Evolutionary conservation across 2,329 filamentous ascomycete genomes (phyloP).

Genomic region (Trichophyton rubrum): DNA sequence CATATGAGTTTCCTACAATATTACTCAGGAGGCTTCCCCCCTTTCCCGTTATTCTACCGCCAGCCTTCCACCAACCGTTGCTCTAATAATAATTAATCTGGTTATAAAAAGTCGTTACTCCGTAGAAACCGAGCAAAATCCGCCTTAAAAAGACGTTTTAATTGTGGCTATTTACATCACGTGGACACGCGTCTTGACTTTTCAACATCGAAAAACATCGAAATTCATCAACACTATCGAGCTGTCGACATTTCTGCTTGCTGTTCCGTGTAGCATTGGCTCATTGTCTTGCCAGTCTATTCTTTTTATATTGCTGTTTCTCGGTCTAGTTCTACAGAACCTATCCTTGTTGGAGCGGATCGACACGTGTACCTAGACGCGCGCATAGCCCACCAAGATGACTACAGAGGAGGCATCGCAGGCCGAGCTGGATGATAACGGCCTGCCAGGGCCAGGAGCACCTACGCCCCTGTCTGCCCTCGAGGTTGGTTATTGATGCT

Average conservation of each 20-base stretch:
- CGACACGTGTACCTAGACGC: neutral
- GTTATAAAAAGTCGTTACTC: neutral
- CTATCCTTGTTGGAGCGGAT: neutral
- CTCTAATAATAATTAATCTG: neutral
- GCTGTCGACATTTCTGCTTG: neutral
- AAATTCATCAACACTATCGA: neutral
- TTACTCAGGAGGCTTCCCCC: neutral
- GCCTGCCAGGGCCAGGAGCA: slow-evolving; percentile 73
- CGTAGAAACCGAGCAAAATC: neutral
- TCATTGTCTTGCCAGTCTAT: neutral
- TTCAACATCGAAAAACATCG: neutral
- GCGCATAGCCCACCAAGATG: slow-evolving; percentile 14
- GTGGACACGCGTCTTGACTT: neutral
- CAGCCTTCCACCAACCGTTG: neutral
- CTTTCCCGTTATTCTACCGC: neutral
- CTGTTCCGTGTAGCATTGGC: neutral
- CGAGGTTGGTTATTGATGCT: slow-evolving; percentile 49
- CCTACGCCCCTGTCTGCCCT: slow-evolving; percentile 76
- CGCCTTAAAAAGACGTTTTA: neutral
- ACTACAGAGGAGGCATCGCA: slow-evolving; percentile 52
- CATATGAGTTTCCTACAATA: neutral
- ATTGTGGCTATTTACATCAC: slow-evolving; percentile 1
- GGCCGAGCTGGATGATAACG: slow-evolving; percentile 60
- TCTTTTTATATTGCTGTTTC: neutral
- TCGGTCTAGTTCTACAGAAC: neutral